Evolutionary conservation across 2,329 filamentous ascomycete species (phyloP).

Genomic region (Phialocephala sp.): DNA sequence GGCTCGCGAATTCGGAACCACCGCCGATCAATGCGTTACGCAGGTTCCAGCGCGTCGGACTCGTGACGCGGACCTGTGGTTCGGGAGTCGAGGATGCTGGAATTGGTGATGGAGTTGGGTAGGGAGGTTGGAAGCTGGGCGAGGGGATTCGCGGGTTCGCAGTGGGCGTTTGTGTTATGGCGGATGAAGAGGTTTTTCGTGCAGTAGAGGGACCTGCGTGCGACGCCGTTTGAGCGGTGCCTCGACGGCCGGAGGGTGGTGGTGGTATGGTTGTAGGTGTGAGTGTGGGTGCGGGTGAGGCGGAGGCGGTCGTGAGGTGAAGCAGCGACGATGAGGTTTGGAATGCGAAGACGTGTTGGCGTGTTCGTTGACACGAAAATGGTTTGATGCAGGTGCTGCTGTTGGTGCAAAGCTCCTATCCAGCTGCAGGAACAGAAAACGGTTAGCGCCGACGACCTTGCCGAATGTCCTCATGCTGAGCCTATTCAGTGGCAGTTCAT

Average conservation of each 20-base stretch:
- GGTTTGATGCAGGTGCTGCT: slow-evolving; percentile 17
- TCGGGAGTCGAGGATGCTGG: slow-evolving; percentile 24
- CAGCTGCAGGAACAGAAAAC: neutral
- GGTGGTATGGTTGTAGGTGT: slow-evolving; percentile 13
- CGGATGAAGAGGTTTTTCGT: slow-evolving; percentile 27
- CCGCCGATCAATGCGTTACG: slow-evolving; percentile 41
- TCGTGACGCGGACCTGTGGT: slow-evolving; percentile 49
- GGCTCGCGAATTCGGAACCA: slow-evolving; percentile 34
- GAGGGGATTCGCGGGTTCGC: slow-evolving; percentile 39
- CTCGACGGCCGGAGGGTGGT: slow-evolving; percentile 28
- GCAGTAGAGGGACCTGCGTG: slow-evolving; percentile 34
- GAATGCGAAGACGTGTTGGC: neutral
- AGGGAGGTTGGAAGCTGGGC: slow-evolving; percentile 40
- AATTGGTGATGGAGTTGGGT: slow-evolving; percentile 35
- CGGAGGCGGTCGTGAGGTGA: slow-evolving; percentile 9
- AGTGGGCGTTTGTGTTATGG: slow-evolving; percentile 28
- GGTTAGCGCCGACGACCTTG: neutral
- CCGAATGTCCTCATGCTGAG: neutral
- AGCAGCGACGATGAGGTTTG: slow-evolving; percentile 9
- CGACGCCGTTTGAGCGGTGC: slow-evolving; percentile 40
- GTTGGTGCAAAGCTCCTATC: slow-evolving; percentile 11
- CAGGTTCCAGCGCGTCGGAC: slow-evolving; percentile 47
- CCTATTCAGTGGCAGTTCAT: neutral
- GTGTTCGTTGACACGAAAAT: slow-evolving; percentile 15
- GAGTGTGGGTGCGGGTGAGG: slow-evolving; percentile 16